Evolutionary conservation across 352 stramenopile genomes (phyloP), one percentile per base, ranked within the genome.

Genomic region (Phytophthora foliorum): DNA sequence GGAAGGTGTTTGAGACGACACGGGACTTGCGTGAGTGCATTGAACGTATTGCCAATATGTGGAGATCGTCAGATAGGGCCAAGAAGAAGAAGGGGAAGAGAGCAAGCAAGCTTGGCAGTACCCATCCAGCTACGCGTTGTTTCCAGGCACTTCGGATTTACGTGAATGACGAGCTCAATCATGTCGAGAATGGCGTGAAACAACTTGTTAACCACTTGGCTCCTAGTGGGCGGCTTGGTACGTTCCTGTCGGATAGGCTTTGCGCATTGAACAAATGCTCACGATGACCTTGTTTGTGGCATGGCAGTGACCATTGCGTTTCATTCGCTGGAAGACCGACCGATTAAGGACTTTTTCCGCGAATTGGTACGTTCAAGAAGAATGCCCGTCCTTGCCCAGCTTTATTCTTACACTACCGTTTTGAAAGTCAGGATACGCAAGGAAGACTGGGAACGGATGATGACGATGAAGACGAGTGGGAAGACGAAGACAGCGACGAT

Each of bases 61-160:
- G 85, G 85, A 67, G 78, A n/a, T 69, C 50, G n/a, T 22, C 48
- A 41, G 52, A 51, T 22, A 54, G 57, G 29, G 69, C 39, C 14
- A 48, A 38, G 3, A 63, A 67, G 54, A 67, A 74, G 59, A 70
- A 72, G 25, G 29, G 67, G 16, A 75, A 76, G 32, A 67, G 67
- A 14, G 53, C 60, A 3, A 71, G 49, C 4, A 78, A 78, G 14
- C 45, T 59, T n/a, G 56, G 60, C 2, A 73, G 58, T 34, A 78
- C 76, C n/a, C 88, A 93, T 45, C 84, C 88, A n/a, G 86, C 86
- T 5, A 93, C 88, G 21, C 74, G 78, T 14, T 91, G 86, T 63
- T 95, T 95, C 60, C 88, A 95, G 61, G 88, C 85, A 41, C 68
- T 95, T 53, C 85, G 88, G 14, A 93, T 95, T 57, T 79, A 88